Conservation (phyloP, 129 eudicot genomes). For the Escallonia rubra region DNA sequence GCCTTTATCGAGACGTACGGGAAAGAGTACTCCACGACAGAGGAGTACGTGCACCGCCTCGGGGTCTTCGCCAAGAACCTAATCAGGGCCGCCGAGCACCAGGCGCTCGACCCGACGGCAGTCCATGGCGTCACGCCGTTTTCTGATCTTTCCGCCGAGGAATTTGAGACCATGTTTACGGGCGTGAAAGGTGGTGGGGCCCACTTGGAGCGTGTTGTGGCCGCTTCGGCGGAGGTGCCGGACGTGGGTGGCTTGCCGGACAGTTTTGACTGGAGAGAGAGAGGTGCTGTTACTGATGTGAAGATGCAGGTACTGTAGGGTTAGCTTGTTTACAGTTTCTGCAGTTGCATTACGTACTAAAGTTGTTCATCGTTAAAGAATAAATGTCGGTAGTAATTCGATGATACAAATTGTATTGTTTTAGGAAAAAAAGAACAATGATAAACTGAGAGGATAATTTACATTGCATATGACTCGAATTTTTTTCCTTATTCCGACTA, state of each 20-base stretch:
- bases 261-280: constrained; percentile 86
- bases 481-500: too few species aligned
- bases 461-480: too few species aligned
- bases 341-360: too few species aligned
- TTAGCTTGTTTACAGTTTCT: too few species aligned
- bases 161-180: constrained; percentile 55
- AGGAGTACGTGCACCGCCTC: constrained; percentile 80
- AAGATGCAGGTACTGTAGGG: constrained; percentile 96
- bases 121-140: constrained; percentile 81
- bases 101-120: constrained; percentile 82
- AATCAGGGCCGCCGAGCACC: constrained; percentile 79
- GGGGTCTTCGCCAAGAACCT: constrained; percentile 63
- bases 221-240: constrained; percentile 29
- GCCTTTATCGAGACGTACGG: constrained; percentile 50
- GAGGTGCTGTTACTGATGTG: constrained; percentile 88
- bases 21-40: constrained; percentile 54
- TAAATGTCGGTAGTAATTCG: too few species aligned
- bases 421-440: too few species aligned
- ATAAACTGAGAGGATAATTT: too few species aligned
- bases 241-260: constrained; percentile 65
- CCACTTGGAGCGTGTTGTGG: background rate
- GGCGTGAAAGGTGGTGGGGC: constrained; percentile 48
- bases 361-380: too few species aligned
- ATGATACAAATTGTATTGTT: too few species aligned
- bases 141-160: constrained; percentile 60